Base-by-base conservation (phyloP, 805 yeast species). In the Hanseniaspora taiwanica region DNA sequence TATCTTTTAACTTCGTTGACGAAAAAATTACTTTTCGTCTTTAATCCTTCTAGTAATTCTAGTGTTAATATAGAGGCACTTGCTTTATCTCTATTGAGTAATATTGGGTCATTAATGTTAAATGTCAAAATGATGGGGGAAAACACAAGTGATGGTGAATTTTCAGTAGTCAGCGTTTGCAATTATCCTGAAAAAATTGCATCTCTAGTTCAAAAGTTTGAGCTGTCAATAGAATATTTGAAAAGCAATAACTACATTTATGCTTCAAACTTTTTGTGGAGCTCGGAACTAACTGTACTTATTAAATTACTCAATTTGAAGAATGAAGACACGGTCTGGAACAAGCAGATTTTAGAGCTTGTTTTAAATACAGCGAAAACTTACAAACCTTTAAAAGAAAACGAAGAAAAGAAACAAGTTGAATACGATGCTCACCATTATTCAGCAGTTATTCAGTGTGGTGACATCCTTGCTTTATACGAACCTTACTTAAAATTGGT, bases 61-160 rank as follows among this genome's bases (percentile, higher is more conserved):
- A 63, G 56, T 27, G 52, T 65, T 2, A 43, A 52, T 10, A 58
- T 69, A 6, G 81, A 76, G 44, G 61, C 76, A 0, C 66, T 65
- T 44, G 63, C 73, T 3, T 54, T 82, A 38, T 87, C 81, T 40
- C 48, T 75, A 46, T 56, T 75, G n/a, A 86, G 89, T 0, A 42
- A 59, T 12, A 69, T 79, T 20, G 86, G 82, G 0, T 65, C 71
- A 2, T 64, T 61, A 29, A 64, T 78, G 37, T 50, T 70, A 18
- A 54, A 57, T 4, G 23, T 35, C 21, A 24, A 39, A 14, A 17
- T 6, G 34, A 46, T 14, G 12, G 49, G 50, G 17, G 42, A 42
- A 2, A 48, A 50, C 24, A 52, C 48, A 9, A 31, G 17, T 9
- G 6, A 6, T 25, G 3, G 5, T 4, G 16, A 36, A 3, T 27